A percentile compares a stretch with the other conserved stretches of the same genome.
phyloP scores from a whole-genome alignment of 352 stramenopile species.

The Pythium graminicola region DNA sequence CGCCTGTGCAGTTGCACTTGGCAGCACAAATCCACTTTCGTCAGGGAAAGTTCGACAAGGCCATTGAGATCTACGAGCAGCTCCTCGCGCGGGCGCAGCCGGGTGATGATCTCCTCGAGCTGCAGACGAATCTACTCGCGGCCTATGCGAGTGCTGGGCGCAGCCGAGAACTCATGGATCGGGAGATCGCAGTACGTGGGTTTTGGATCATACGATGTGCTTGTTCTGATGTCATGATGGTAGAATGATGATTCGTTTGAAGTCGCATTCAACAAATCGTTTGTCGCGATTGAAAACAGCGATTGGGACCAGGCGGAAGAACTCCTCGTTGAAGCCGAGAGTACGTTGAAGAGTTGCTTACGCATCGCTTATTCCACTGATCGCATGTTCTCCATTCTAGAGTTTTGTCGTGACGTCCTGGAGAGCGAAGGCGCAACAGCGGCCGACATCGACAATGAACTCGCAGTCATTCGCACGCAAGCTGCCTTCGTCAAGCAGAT shows the following conservation, averaged over 20 bases:
- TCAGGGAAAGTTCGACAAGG: constrained; percentile 48
- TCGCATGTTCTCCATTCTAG: constrained; percentile 24
- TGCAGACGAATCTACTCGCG: constrained; percentile 72
- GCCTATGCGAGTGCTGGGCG: constrained; percentile 61
- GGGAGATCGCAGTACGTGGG: constrained; percentile 38
- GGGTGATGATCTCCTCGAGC: constrained; percentile 64
- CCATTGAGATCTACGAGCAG: constrained; percentile 73
- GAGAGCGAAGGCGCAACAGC: constrained; percentile 43
- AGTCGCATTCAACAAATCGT: constrained; percentile 81
- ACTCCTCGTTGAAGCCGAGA: constrained; percentile 48
- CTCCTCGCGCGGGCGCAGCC: constrained; percentile 41
- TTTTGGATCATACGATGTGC: background rate
- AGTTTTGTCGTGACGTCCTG: constrained; percentile 58
- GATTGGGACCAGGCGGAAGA: constrained; percentile 46
- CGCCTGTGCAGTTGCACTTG: constrained; percentile 45
- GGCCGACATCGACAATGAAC: constrained; percentile 61
- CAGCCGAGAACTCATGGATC: constrained; percentile 43
- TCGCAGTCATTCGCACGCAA: constrained; percentile 67
- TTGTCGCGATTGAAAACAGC: constrained; percentile 58
- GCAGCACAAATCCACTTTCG: constrained; percentile 72
- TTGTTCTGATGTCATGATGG: background rate
- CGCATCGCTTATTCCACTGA: background rate
- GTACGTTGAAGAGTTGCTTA: constrained; percentile 28
- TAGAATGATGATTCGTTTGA: constrained; percentile 74
- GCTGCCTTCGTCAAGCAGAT: constrained; percentile 77